These are phyloP conservation scores for Thermothielavioides terrestris DNA, from an alignment of 495 filamentous ascomycete genomes.

Conservation along the genomic window DNA sequence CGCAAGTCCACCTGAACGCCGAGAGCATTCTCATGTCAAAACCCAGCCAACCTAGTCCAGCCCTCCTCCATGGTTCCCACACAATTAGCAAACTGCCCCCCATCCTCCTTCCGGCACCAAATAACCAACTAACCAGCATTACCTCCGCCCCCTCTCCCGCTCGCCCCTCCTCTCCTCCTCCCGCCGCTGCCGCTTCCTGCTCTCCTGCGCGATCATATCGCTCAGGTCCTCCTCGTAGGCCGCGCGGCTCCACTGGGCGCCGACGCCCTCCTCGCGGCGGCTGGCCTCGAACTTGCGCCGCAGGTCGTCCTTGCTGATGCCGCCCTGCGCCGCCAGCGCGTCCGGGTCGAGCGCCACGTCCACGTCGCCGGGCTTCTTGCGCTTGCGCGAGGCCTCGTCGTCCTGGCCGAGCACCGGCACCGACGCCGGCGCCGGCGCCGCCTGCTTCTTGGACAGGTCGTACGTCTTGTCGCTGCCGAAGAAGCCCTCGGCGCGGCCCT, in stretches of 20 bases:
- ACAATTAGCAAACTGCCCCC: neutral
- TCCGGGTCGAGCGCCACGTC: conserved; percentile 87
- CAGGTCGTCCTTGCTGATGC: conserved; percentile 55
- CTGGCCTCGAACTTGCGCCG: conserved; percentile 62
- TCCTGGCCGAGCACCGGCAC: conserved; percentile 66
- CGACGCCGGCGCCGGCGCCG: conserved; percentile 17
- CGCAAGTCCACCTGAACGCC: too few relatives aligned
- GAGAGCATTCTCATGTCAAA: too few relatives aligned
- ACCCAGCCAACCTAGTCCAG: too few relatives aligned
- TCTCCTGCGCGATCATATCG: conserved; percentile 94
- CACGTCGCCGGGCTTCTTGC: conserved; percentile 92
- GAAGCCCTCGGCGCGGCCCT: conserved; percentile 77
- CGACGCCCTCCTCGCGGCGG: conserved; percentile 56
- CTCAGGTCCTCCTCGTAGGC: conserved; percentile 82
- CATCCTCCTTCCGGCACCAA: too few relatives aligned
- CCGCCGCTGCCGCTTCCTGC: conserved; percentile 74
- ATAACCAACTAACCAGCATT: neutral
- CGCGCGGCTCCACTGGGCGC: conserved; percentile 50
- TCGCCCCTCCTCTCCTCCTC: conserved; percentile 66
- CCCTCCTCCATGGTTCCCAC: too few relatives aligned
- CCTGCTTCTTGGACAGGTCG: conserved; percentile 51
- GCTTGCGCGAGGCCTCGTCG: conserved; percentile 57
- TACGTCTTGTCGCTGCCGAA: conserved; percentile 92
- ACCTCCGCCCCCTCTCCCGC: conserved; percentile 13
- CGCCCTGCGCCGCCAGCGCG: conserved; percentile 57